Percentiles rank a stretch among this genome's conserved stretches.
Evolutionary conservation across 805 yeast genomes (phyloP).

Genomic region (Ogataea ramenticola): DNA sequence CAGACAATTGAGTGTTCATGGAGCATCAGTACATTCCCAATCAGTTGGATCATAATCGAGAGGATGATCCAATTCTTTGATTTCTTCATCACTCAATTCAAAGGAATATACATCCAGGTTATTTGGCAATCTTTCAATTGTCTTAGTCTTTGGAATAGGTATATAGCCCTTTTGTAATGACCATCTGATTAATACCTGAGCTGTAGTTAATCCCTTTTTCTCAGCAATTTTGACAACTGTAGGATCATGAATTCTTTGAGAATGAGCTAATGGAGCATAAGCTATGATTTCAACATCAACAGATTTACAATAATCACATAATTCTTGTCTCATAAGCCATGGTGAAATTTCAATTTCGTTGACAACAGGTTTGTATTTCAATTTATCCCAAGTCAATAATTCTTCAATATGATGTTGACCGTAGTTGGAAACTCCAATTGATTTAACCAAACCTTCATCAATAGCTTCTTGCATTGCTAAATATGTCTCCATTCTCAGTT

Average conservation of each 20-base stretch:
- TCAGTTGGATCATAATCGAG: slow-evolving; percentile 64
- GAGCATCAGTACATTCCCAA: slow-evolving; percentile 40
- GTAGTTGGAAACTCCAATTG: slow-evolving; percentile 77
- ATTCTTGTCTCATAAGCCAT: slow-evolving; percentile 63
- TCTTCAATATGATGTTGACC: slow-evolving; percentile 55
- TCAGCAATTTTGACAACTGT: slow-evolving; percentile 41
- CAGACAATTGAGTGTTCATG: not conserved
- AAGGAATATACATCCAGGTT: slow-evolving; percentile 53
- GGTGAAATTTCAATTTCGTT: slow-evolving; percentile 84
- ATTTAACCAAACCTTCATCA: slow-evolving; percentile 46
- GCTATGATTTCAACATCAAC: slow-evolving; percentile 62
- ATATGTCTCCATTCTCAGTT: slow-evolving; percentile 54
- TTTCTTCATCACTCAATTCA: slow-evolving; percentile 34
- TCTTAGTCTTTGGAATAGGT: slow-evolving; percentile 62
- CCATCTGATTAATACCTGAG: slow-evolving; percentile 69
- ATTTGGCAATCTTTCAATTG: slow-evolving; percentile 39
- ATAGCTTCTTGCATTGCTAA: slow-evolving; percentile 70
- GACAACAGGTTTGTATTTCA: slow-evolving; percentile 56
- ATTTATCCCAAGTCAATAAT: slow-evolving; percentile 47
- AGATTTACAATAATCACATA: slow-evolving; percentile 51
- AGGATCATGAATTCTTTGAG: slow-evolving; percentile 49
- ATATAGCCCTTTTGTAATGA: slow-evolving; percentile 63
- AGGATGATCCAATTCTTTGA: slow-evolving; percentile 38
- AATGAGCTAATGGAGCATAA: slow-evolving; percentile 68
- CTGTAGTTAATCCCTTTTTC: slow-evolving; percentile 41